Evolutionary conservation across 1,139 yeast species (phyloP), one percentile per base, ranked within the genome.

Genomic region (Sugiyamaella grinbergsii): DNA sequence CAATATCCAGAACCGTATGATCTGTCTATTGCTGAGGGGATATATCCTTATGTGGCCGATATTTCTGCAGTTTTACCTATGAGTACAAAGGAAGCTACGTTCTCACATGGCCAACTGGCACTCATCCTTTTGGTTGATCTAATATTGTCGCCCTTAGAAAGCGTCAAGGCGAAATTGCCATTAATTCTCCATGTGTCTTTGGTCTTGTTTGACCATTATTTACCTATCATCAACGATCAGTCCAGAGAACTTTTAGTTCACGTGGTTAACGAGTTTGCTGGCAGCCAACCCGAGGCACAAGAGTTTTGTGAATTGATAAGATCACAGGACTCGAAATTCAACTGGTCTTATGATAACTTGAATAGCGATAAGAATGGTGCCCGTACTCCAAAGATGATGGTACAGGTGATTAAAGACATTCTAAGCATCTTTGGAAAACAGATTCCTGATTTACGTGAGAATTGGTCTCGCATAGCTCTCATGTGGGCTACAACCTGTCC

Each of bases 401-500:
- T 87, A 60, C 69, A 76, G n/a, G 71, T 91, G 54, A 83, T 88
- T 5, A 73, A 90, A 53, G 80, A 80, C 52, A 75, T 85, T 2
- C 65, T 90, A 34, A 78, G 76, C 24, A 76, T 86, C 1, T 81
- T 90, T 62, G 65, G 76, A 3, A 73, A 73, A 0, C 59, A 69
- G 0, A 67, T 71, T 6, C 81, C 83, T 1, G 76, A 74, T 2
- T 71, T 91, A 23, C 94, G 85, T 61, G 79, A 79, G 46, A 85
- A 83, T 49, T 89, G 98, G 98, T 85, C 95, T 47, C 73, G 85
- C 43, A 82, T 81, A 1, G 88, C 98, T 0, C 73, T 94, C 42
- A 77, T 78, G 33, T 94, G 98, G 98, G 98, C 98, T 0, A 93
- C 98, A 0, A 83, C 96, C 1, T 93, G 98, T 71, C 95, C 98